These are phyloP conservation scores for Stephanodiscus triporus DNA, from an alignment of 108 stramenopile genomes.

Conservation along the genomic window DNA sequence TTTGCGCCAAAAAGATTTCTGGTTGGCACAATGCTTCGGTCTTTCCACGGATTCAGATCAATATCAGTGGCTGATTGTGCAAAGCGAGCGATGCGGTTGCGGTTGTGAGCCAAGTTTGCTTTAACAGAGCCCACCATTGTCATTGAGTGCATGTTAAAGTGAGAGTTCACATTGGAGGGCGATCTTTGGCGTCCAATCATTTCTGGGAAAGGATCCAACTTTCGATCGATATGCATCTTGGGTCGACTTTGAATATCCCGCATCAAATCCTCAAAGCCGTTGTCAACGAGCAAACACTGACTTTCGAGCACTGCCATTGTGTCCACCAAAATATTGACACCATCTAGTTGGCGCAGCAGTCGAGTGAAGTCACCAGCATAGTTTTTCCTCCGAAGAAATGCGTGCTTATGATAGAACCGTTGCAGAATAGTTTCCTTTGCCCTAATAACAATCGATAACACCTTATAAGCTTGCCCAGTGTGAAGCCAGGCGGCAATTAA, in stretches of 20 bases:
- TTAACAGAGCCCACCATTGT: slow-evolving; percentile 37
- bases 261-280: slow-evolving; percentile 33
- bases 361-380: slow-evolving; percentile 53
- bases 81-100: slow-evolving; percentile 44
- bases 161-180: slow-evolving; percentile 2
- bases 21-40: background rate
- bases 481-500: slow-evolving; percentile 88
- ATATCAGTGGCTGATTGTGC: slow-evolving; percentile 44
- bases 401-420: slow-evolving; percentile 65
- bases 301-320: slow-evolving; percentile 67
- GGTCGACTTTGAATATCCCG: slow-evolving; percentile 22
- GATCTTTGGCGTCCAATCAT: slow-evolving; percentile 1
- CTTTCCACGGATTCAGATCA: slow-evolving; percentile 14
- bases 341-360: slow-evolving; percentile 64
- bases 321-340: slow-evolving; percentile 80
- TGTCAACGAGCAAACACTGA: slow-evolving; percentile 43
- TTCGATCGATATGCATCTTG: slow-evolving; percentile 1
- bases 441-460: slow-evolving; percentile 55
- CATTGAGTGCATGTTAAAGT: background rate
- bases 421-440: slow-evolving; percentile 58
- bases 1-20: slow-evolving; percentile 8
- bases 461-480: slow-evolving; percentile 72
- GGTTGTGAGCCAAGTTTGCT: slow-evolving; percentile 45
- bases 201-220: slow-evolving; percentile 14
- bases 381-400: slow-evolving; percentile 60